phyloP scores from a whole-genome alignment of 257 asterid genomes.

The Coffea canephora region DNA sequence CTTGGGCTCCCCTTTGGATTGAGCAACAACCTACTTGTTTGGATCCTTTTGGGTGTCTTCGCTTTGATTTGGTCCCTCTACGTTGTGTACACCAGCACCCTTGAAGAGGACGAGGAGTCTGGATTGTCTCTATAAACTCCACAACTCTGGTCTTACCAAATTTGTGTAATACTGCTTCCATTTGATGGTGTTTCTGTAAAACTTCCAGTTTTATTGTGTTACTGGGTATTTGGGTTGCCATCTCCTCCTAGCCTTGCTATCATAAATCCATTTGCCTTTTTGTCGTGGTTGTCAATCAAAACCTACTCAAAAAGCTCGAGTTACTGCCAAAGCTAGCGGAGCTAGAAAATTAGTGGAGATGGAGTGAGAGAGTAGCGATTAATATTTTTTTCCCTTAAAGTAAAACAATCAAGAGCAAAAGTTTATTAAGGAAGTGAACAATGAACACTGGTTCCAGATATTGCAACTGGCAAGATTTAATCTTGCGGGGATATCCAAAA shows the following conservation, averaged over 20 bases:
- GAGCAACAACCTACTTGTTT: slow-evolving; percentile 82
- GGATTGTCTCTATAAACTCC: slow-evolving; percentile 66
- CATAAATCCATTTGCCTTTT: neutral
- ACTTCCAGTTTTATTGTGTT: neutral
- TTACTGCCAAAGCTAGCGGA: neutral
- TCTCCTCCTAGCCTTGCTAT: neutral
- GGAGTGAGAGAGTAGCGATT: neutral
- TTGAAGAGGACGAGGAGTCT: slow-evolving; percentile 93
- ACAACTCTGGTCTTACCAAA: neutral
- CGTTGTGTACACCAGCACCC: slow-evolving; percentile 44
- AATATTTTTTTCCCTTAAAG: too few species aligned
- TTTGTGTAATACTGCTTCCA: slow-evolving; percentile 20
- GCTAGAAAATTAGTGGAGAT: too few species aligned
- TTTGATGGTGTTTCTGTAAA: slow-evolving; percentile 5
- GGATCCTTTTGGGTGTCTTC: slow-evolving; percentile 78
- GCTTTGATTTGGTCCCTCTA: slow-evolving; percentile 83
- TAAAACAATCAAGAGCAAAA: too few species aligned
- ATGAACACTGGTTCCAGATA: too few species aligned
- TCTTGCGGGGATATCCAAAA: too few species aligned
- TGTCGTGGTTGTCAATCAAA: neutral
- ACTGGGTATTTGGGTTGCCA: neutral
- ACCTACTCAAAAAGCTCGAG: neutral
- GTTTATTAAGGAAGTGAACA: too few species aligned
- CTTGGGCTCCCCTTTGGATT: slow-evolving; percentile 93
- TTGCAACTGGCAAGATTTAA: too few species aligned